Evolutionary conservation across 1,139 yeast species (phyloP), one percentile per base, ranked within the genome.

Genomic region (Pichia sp.): DNA sequence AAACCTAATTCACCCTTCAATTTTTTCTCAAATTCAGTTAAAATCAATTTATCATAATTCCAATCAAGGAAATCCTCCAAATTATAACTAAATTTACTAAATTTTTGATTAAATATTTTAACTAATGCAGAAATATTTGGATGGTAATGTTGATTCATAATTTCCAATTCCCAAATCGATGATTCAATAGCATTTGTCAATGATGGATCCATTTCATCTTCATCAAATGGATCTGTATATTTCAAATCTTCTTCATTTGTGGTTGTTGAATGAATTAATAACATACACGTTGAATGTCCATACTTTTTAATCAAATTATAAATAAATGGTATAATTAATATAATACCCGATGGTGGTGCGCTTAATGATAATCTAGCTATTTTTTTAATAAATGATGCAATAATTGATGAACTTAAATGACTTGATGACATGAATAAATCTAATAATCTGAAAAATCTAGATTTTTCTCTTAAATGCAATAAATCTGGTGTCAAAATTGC

Each of bases 41-140:
- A 86, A 61, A 90, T 68, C 56, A 93, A 75, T 13, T 90, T 77
- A 52, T 76, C 73, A 65, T 91, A 93, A 53, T 85, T 83, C 89
- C 96, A 93, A 68, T 91, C 96, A 64, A 93, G 72, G 71, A 93
- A 93, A 68, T 93, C 99, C 66, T 93, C 99, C 74, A 93, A 75
- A 64, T 87, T 87, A 68, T 95, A 93, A 61, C 79, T 79, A 54
- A 87, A 84, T 67, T 93, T 95, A 64, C 84, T 81, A 71, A 93
- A 91, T 4, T 96, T 97, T 67, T 93, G 97, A 27, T 83, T 77
- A 66, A 87, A 86, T 42, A 93, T 87, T 65, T 82, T 84, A 14
- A 97, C 97, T 61, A 93, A 73, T 0, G 97, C 87, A 2, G 97
- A 93, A 25, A 95, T 88, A 63, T 93, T 93, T 13, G 99, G 98